Conservation (phyloP, 441 rosid genomes). For the Geranium incanum region DNA sequence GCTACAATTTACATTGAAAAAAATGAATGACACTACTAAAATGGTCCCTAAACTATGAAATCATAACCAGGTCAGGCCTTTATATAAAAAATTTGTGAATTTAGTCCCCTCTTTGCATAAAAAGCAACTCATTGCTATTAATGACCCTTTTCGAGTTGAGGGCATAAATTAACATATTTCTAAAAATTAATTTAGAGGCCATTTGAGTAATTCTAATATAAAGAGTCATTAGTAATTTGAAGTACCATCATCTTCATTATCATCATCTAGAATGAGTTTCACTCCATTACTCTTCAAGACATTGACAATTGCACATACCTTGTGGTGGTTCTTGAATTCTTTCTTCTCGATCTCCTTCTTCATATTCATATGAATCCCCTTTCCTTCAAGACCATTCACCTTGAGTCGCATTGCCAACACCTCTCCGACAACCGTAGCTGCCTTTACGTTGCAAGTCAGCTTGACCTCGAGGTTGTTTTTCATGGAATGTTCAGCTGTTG, state of each 20-base stretch:
- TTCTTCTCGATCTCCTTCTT: conserved; percentile 27
- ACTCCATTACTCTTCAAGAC: conserved; percentile 62
- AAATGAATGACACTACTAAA: too few species aligned
- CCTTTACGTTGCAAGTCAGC: background rate
- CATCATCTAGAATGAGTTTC: conserved; percentile 48
- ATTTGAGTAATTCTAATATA: too few species aligned
- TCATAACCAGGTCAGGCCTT: too few species aligned
- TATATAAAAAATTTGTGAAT: too few species aligned
- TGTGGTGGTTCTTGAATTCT: conserved; percentile 23
- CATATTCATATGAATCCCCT: conserved; percentile 35
- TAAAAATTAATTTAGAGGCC: too few species aligned
- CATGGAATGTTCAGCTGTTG: background rate
- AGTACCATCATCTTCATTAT: conserved; percentile 18
- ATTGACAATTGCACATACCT: conserved; percentile 56
- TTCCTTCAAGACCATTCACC: conserved; percentile 57
- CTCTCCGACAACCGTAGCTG: conserved; percentile 34
- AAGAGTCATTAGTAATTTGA: too few species aligned
- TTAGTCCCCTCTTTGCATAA: too few species aligned
- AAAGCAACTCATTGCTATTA: too few species aligned
- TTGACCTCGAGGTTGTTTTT: background rate
- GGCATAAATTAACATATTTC: too few species aligned
- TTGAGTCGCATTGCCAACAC: conserved; percentile 51
- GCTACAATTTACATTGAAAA: too few species aligned
- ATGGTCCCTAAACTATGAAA: too few species aligned
- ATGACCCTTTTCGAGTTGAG: too few species aligned